phyloP scores from a whole-genome alignment of 2,329 filamentous ascomycete genomes.

The Phyllosticta citribraziliensis region DNA sequence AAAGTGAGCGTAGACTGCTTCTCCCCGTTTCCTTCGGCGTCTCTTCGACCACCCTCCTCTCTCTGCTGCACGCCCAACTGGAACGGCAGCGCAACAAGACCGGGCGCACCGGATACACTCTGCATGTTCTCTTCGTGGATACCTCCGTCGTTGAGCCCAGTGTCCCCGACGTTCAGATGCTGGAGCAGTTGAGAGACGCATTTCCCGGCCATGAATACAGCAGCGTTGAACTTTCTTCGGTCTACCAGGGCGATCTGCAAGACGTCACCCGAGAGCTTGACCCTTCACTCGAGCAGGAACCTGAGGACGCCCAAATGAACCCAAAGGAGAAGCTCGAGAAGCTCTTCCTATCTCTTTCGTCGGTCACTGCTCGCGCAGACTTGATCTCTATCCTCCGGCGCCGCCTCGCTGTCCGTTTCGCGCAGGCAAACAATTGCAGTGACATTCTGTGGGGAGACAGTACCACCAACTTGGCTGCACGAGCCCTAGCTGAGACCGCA shows the following conservation, averaged over 20 bases:
- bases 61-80: constrained; percentile 63
- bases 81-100: constrained; percentile 55
- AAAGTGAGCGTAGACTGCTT: constrained; percentile 48
- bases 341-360: constrained; percentile 55
- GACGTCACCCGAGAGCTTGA: constrained; percentile 11
- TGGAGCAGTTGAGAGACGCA: constrained; percentile 35
- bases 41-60: constrained; percentile 67
- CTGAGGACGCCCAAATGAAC: neutral
- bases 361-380: constrained; percentile 68
- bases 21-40: constrained; percentile 75
- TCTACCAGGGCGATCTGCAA: constrained; percentile 18
- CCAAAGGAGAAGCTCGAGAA: constrained; percentile 28
- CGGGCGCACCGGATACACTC: constrained; percentile 56
- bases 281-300: neutral
- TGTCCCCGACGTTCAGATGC: constrained; percentile 24
- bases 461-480: constrained; percentile 78
- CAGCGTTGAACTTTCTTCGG: constrained; percentile 52
- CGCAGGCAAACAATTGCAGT: constrained; percentile 51
- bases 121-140: constrained; percentile 46
- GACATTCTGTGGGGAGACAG: constrained; percentile 75
- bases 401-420: constrained; percentile 59
- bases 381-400: constrained; percentile 60
- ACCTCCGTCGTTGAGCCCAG: constrained; percentile 43
- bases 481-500: constrained; percentile 76
- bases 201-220: constrained; percentile 61